Evolutionary conservation across 2,329 filamentous ascomycete genomes (phyloP), one percentile per base, ranked within the genome.

Genomic region (Sarocladiaceae sp.): DNA sequence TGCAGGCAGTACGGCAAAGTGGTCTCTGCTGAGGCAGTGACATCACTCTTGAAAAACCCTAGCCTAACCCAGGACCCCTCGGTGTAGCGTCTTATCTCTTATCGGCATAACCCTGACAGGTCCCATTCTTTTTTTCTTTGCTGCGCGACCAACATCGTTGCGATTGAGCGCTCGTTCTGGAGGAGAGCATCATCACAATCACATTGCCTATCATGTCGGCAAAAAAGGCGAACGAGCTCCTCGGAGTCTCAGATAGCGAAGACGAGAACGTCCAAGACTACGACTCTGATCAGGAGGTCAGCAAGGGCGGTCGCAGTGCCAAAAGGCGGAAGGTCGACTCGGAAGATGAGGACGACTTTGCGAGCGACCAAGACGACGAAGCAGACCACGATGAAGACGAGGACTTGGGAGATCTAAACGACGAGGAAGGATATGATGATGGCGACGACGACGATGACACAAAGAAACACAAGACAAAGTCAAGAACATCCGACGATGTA

Each of bases 221-320:
- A 36, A 80, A 85, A 62, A 90, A 87, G 63, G 79, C 80, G 59
- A 90, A 90, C 66, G 79, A 88, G 50, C 92, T 86, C 60, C 78
- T 92, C 26, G 82, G 85, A 56, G 74, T 71, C 2, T 66, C 62
- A 2, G 76, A 82, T 17, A 86, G 82, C 62, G 79, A 83, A 18
- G 80, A 83, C 31, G 80, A 84, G 42, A 74, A 75, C 33, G 70
- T 71, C 56, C 69, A 74, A 48, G 82, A 78, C 53, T 88, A 88
- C 64, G 75, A 88, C 56, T 90, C 87, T 0, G 86, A 87, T 20
- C 79, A 84, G 42, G 83, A 89, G 56, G 63, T 90, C 55, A 80
- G 77, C 61, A 88, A 88, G 66, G 86, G 84, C 52, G 78, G 76
- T 55, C 71, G 79, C 66, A 70, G 69, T 55, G 69, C 78, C 42